A percentile compares a stretch with the other conserved stretches of the same genome.
phyloP scores from a whole-genome alignment of 2,329 filamentous ascomycete species.

The Alternaria sp. region DNA sequence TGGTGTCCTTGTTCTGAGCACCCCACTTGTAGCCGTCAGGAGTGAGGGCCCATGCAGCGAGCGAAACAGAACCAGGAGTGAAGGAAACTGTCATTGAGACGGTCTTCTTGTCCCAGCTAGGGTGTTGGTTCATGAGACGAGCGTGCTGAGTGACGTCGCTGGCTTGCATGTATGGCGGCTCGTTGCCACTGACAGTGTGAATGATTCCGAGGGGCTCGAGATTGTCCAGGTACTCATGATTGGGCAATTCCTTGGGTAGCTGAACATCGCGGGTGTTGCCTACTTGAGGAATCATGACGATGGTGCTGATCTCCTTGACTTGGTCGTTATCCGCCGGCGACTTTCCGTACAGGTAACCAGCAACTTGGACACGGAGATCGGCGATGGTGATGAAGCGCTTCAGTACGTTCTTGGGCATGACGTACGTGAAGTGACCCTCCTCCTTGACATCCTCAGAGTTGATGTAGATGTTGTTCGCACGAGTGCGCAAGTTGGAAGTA shows the following conservation, averaged over 20 bases:
- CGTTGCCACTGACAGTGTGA: slow-evolving; percentile 93
- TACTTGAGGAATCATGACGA: slow-evolving; percentile 97
- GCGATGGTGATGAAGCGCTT: slow-evolving; percentile 98
- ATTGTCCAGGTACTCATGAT: slow-evolving; percentile 85
- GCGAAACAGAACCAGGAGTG: slow-evolving; percentile 92
- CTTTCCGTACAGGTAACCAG: slow-evolving; percentile 91
- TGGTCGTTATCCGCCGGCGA: slow-evolving; percentile 94
- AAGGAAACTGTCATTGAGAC: slow-evolving; percentile 96
- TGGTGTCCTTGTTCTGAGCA: slow-evolving; percentile 89
- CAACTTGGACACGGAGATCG: slow-evolving; percentile 94
- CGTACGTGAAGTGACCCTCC: slow-evolving; percentile 88
- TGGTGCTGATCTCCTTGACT: slow-evolving; percentile 95
- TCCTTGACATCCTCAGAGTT: slow-evolving; percentile 92
- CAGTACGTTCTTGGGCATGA: slow-evolving; percentile 98
- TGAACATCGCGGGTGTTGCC: slow-evolving; percentile 92
- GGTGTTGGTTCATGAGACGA: slow-evolving; percentile 83
- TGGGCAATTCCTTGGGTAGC: slow-evolving; percentile 84
- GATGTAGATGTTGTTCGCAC: slow-evolving; percentile 98
- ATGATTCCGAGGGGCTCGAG: slow-evolving; percentile 94
- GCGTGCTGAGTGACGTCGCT: slow-evolving; percentile 94
- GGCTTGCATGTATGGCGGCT: slow-evolving; percentile 95
- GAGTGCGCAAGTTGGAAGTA: slow-evolving; percentile 89
- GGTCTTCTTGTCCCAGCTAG: slow-evolving; percentile 84
- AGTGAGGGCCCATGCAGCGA: slow-evolving; percentile 91
- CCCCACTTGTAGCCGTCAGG: slow-evolving; percentile 96